Base-by-base conservation (phyloP, 331 rosid species). In the Dryas integrifolia region DNA sequence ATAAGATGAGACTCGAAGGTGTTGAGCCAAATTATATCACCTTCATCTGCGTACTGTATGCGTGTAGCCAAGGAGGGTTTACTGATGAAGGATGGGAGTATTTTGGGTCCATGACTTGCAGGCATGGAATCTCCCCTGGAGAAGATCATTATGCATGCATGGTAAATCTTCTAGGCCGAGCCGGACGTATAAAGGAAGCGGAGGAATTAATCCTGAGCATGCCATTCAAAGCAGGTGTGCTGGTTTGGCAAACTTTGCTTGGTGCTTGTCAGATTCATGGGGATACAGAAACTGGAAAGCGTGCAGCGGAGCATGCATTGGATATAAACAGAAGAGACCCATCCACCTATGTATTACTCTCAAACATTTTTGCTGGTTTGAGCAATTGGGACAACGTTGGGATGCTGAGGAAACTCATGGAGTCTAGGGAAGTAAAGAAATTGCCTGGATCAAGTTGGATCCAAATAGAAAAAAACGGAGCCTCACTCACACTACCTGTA, bases 51-150 rank as follows among this genome's bases (percentile, higher is more conserved):
- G 84, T 88, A 43, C 92, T 90, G 8, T 86, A 88, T 79, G 95
- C 97, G n/a, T 91, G 97, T 81, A 79, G 97, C 77, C 88, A 86
- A 81, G 97, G 90, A n/a, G 73, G 86, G 47, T 88, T 83, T 72
- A 70, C 86, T 43, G 82, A 82, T 72, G 83, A 86, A 74, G 89
- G 90, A 39, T 82, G 95, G 95, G 78, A 82, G 64, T 79, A 77
- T 67, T 79, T 91, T 76, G 78, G 81, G 65, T 85, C 88, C 67
- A 91, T 88, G 95, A 70, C 80, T 49, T 18, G 30, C 24, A 86
- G 86, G 58, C 69, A 82, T 47, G 88, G 92, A 56, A 85, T 91
- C 66, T 40, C 68, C 35, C 92, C 92, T 0, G 87, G 83, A 56
- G 95, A 91, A 75, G 95, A 88, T 77, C 97, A 91, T 76, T 91